phyloP scores from a whole-genome alignment of 768 basidiomycete species.

The Mrakia frigida region DNA sequence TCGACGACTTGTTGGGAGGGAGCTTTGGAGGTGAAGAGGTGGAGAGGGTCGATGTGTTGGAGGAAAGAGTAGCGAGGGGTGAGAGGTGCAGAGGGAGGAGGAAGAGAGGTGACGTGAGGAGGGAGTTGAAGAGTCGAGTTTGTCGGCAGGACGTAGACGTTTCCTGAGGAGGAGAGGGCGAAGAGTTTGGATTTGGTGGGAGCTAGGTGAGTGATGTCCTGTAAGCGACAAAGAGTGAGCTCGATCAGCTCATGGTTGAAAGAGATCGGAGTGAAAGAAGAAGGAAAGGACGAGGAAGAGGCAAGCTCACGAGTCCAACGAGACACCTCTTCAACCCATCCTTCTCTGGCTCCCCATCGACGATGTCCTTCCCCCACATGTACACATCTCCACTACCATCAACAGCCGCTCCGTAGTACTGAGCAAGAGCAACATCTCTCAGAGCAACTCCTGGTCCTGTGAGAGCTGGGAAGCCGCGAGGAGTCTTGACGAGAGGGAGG shows the following conservation, averaged over 20 bases:
- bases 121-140: slow-evolving; percentile 1
- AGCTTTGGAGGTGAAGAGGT: slow-evolving; percentile 19
- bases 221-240: neutral
- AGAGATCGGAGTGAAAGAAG: neutral
- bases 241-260: neutral
- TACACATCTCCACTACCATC: slow-evolving; percentile 30
- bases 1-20: slow-evolving; percentile 23
- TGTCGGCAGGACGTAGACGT: slow-evolving; percentile 29
- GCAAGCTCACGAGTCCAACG: slow-evolving; percentile 25
- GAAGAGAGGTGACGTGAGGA: neutral
- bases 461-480: slow-evolving; percentile 10
- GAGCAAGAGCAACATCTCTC: slow-evolving; percentile 18
- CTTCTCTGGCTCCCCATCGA: slow-evolving; percentile 20
- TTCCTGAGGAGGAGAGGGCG: slow-evolving; percentile 23
- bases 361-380: slow-evolving; percentile 28
- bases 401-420: slow-evolving; percentile 26
- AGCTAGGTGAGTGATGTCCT: slow-evolving; percentile 26
- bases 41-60: slow-evolving; percentile 21
- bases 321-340: slow-evolving; percentile 26
- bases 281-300: neutral
- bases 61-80: slow-evolving; percentile 7
- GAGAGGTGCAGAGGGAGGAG: neutral
- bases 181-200: slow-evolving; percentile 28
- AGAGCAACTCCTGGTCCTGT: slow-evolving; percentile 29
- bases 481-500: slow-evolving; percentile 16